phyloP scores from a whole-genome alignment of 2,329 filamentous ascomycete genomes.

The Plenodomus lindquistii region DNA sequence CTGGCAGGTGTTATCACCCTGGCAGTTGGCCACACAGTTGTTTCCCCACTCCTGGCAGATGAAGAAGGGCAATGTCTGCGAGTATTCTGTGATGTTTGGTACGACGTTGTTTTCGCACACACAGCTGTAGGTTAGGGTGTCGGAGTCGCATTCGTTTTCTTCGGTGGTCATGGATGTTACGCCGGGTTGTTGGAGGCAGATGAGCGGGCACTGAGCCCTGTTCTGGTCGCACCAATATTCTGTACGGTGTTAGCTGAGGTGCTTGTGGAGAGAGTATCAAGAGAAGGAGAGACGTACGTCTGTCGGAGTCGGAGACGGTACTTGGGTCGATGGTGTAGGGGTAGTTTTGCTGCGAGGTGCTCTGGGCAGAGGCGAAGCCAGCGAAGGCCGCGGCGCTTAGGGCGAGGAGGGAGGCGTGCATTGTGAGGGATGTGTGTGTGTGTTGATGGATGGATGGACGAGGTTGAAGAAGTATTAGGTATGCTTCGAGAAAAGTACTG shows the following conservation, averaged over 20 bases:
- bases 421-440: conserved; percentile 45
- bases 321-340: conserved; percentile 63
- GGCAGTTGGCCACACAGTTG: conserved; percentile 67
- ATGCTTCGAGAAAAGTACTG: conserved; percentile 6
- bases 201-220: conserved; percentile 67
- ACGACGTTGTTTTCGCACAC: conserved; percentile 68
- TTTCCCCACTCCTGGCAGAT: conserved; percentile 72
- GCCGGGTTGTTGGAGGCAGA: conserved; percentile 67
- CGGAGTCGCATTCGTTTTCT: conserved; percentile 68
- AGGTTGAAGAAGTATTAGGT: conserved; percentile 3
- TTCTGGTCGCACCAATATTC: conserved; percentile 69
- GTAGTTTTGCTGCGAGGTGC: conserved; percentile 28
- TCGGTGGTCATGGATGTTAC: conserved; percentile 50
- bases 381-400: conserved; percentile 56
- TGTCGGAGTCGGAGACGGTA: conserved; percentile 57
- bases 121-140: conserved; percentile 69
- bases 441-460: conserved; percentile 14
- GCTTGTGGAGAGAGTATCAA: background rate
- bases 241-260: conserved; percentile 37
- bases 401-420: conserved; percentile 49
- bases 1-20: conserved; percentile 61
- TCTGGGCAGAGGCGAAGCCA: conserved; percentile 57
- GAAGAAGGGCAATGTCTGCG: conserved; percentile 77
- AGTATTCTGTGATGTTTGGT: conserved; percentile 77
- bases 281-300: conserved; percentile 51